Evolutionary conservation across 192 early-diverging fungal species (phyloP), one percentile per base, ranked within the genome.

Genomic region (Dimargaris verticillata): DNA sequence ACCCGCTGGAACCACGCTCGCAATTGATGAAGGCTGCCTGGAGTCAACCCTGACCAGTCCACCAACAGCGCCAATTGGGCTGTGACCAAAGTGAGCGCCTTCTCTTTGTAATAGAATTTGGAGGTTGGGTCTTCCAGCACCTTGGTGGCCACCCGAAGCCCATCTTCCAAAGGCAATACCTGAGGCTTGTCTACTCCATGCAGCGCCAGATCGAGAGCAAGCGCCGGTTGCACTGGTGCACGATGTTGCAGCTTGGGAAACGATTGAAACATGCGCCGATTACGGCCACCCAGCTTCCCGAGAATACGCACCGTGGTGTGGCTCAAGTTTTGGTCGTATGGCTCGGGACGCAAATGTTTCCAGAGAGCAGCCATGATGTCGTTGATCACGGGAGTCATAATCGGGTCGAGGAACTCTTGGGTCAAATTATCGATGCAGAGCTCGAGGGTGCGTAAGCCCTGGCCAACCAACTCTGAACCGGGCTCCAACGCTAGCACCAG

Each of bases 401-500:
- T 95, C 1, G 93, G 95, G 61, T 99, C 95, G 41, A 99, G 63
- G 63, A 97, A 98, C 53, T 95, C 93, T 43, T 90, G 92, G 0
- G 89, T 97, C 43, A 99, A 72, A 65, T 98, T 98, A 67, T 99
- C 97, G 42, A 98, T 91, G 70, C 93, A 97, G 17, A 97, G 77
- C 75, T 99, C 97, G 26, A 99, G 78, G 5, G 93, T 98, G 38
- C 95, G 79, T 48, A 99, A 71, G 5, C 93, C 92, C 69, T 97
- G 93, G 42, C 83, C 89, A n/a, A 97, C 93, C 5, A 98, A 77
- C 44, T 99, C 95, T 4, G 90, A 82, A 15, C 91, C 87, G 0
- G 88, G 86, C 61, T 91, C 84, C 15, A 99, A 76, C 2, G 97
- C 93, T 57, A 93, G 74, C 1, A 97, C 92, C 11, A 99, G 78